These are phyloP conservation scores for Aspergillus quadrilineatus DNA, from an alignment of 2,329 filamentous ascomycete genomes.

Conservation along the genomic window DNA sequence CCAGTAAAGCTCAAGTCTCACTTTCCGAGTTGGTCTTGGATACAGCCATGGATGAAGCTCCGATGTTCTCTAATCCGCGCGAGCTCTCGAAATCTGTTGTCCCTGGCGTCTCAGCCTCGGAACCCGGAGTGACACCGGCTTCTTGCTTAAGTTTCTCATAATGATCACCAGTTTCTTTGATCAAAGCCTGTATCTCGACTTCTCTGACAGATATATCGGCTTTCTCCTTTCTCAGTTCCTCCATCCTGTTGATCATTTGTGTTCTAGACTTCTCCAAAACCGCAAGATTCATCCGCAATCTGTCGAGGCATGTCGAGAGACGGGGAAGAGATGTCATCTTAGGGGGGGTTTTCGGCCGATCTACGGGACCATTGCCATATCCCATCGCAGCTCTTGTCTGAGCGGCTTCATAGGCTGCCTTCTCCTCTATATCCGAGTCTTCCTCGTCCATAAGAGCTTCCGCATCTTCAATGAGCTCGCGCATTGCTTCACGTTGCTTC, in stretches of 20 bases:
- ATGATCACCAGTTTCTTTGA: slow-evolving; percentile 76
- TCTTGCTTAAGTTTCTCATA: slow-evolving; percentile 60
- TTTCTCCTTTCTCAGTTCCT: slow-evolving; percentile 67
- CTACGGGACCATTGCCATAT: slow-evolving; percentile 34
- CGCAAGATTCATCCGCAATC: slow-evolving; percentile 61
- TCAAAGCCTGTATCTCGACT: slow-evolving; percentile 72
- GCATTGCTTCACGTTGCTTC: slow-evolving; percentile 73
- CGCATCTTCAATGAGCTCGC: slow-evolving; percentile 75
- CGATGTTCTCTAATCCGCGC: slow-evolving; percentile 41
- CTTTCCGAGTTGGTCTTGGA: slow-evolving; percentile 28
- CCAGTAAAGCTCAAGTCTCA: slow-evolving; percentile 13
- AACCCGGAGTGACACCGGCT: slow-evolving; percentile 33
- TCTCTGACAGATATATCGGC: slow-evolving; percentile 67
- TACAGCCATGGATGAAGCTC: slow-evolving; percentile 30
- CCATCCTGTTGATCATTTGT: slow-evolving; percentile 61
- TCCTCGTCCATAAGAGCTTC: slow-evolving; percentile 64
- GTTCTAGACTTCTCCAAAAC: slow-evolving; percentile 64
- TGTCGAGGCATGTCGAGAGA: slow-evolving; percentile 64
- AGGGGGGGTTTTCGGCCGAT: slow-evolving; percentile 60
- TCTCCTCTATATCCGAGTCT: slow-evolving; percentile 63
- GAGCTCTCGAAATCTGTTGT: slow-evolving; percentile 30
- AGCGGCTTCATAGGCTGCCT: slow-evolving; percentile 80
- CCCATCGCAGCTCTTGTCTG: slow-evolving; percentile 85
- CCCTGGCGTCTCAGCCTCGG: slow-evolving; percentile 25
- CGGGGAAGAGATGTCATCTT: slow-evolving; percentile 76